Percentiles rank a stretch among this genome's conserved stretches.
phyloP scores from a whole-genome alignment of 2,329 filamentous ascomycete species.

The Aotearoamyces nothofagi region DNA sequence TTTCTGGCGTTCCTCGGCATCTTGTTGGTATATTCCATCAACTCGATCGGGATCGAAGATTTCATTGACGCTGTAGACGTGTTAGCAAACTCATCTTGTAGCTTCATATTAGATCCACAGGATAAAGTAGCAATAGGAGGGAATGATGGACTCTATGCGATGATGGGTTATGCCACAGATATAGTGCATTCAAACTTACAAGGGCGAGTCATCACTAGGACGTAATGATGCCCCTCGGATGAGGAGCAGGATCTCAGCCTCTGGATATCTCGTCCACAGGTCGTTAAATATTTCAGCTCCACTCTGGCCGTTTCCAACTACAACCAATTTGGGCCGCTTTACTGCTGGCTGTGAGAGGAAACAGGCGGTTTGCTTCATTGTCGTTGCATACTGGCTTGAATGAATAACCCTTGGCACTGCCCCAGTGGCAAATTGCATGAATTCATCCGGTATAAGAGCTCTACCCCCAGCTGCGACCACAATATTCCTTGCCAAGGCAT shows the following conservation, averaged over 20 bases:
- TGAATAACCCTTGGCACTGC: slow-evolving; percentile 66
- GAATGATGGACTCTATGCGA: no score
- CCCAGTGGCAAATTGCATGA: no score
- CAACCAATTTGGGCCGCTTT: slow-evolving; percentile 43
- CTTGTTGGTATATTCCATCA: slow-evolving; percentile 57
- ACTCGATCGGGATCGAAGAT: slow-evolving; percentile 86
- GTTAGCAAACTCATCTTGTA: no score
- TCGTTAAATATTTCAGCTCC: slow-evolving; percentile 94
- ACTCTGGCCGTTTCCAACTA: slow-evolving; percentile 82
- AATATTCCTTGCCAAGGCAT: slow-evolving; percentile 32
- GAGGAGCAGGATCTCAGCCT: slow-evolving; percentile 60
- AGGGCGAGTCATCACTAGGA: slow-evolving; percentile 60
- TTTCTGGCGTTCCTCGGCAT: slow-evolving; percentile 40
- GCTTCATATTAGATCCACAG: no score
- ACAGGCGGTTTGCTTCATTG: slow-evolving; percentile 42
- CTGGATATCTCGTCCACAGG: slow-evolving; percentile 67
- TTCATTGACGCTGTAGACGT: slow-evolving; percentile 89
- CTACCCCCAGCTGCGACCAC: slow-evolving; percentile 52
- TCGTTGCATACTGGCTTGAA: slow-evolving; percentile 69
- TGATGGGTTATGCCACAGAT: no score
- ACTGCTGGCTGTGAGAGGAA: slow-evolving; percentile 36
- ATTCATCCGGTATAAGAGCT: slow-evolving; percentile 53
- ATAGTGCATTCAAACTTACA: no score
- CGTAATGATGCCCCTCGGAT: slow-evolving; percentile 73
- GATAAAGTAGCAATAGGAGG: no score